These are phyloP conservation scores for Venturia asperata DNA, from an alignment of 2,329 filamentous ascomycete genomes.

Conservation along the genomic window DNA sequence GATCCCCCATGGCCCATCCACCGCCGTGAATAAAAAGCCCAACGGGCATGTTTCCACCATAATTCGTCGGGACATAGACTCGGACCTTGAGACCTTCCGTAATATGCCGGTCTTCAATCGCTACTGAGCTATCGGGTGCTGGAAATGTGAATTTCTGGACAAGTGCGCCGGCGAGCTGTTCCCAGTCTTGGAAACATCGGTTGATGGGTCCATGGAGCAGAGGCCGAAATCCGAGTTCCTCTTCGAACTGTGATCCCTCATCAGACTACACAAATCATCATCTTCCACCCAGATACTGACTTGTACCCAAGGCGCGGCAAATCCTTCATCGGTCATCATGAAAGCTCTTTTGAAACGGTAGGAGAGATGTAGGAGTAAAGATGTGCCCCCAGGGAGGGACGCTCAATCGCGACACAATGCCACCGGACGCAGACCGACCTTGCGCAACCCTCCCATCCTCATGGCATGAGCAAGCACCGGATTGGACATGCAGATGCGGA, in stretches of 20 bases:
- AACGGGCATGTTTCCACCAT: conserved; percentile 28
- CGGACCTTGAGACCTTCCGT: conserved; percentile 28
- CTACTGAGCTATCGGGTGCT: conserved; percentile 28
- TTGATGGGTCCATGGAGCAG: conserved; percentile 26
- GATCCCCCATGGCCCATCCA: conserved; percentile 33
- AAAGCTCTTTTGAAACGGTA: neutral
- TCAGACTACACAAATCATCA: conserved; percentile 2
- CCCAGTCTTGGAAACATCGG: conserved; percentile 24
- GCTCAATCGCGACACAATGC: neutral
- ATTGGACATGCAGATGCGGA: neutral
- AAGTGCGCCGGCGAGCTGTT: conserved; percentile 23
- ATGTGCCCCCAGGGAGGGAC: neutral
- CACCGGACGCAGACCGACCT: too few relatives aligned
- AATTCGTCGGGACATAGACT: conserved; percentile 31
- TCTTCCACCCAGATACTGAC: conserved; percentile 12
- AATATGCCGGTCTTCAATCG: conserved; percentile 28
- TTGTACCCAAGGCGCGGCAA: conserved; percentile 21
- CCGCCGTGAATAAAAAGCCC: conserved; percentile 34
- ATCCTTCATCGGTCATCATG: conserved; percentile 12
- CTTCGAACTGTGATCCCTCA: conserved; percentile 23
- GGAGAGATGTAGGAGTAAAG: neutral
- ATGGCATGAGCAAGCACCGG: neutral
- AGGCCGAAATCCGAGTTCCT: conserved; percentile 28
- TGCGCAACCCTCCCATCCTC: neutral
- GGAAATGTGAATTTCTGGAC: conserved; percentile 28